Percentiles rank a stretch among this genome's conserved stretches.
These are phyloP conservation scores for Xylaria sp. DNA, from an alignment of 2,329 filamentous ascomycete species.

Conservation along the genomic window DNA sequence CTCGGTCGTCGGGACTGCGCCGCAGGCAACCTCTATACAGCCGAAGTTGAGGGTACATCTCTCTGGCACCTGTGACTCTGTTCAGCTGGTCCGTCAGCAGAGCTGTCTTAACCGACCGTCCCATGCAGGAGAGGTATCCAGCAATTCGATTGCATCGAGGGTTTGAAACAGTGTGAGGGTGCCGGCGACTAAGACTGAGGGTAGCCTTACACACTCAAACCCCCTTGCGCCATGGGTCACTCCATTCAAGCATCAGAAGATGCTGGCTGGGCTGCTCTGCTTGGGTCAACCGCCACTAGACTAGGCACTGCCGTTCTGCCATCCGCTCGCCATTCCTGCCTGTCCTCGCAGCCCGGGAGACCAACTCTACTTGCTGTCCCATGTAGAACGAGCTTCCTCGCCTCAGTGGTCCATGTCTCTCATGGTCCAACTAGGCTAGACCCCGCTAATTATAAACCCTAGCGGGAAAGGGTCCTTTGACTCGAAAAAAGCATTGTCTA, in stretches of 20 bases:
- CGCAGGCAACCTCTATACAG: slow-evolving; percentile 20
- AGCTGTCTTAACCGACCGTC: slow-evolving; percentile 3
- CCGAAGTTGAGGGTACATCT: slow-evolving; percentile 16
- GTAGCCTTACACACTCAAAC: slow-evolving; percentile 18
- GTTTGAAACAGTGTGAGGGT: slow-evolving; percentile 33
- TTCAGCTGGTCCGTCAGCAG: slow-evolving; percentile 13
- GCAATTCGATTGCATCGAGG: slow-evolving; percentile 24
- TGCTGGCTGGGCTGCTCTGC: slow-evolving; percentile 20
- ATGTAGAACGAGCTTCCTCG: slow-evolving; percentile 15
- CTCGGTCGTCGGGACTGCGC: slow-evolving; percentile 1
- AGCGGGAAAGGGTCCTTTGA: slow-evolving; percentile 18
- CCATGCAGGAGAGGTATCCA: slow-evolving; percentile 27
- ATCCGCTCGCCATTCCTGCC: slow-evolving; percentile 20
- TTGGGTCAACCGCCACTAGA: slow-evolving; percentile 27
- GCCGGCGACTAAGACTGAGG: slow-evolving; percentile 18
- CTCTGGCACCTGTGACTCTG: slow-evolving; percentile 9
- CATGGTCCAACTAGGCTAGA: slow-evolving; percentile 20
- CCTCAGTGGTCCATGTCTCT: slow-evolving; percentile 14
- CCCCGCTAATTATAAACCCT: slow-evolving; percentile 15
- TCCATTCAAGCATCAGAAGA: slow-evolving; percentile 24
- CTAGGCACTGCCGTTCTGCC: slow-evolving; percentile 21
- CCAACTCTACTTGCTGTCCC: slow-evolving; percentile 10
- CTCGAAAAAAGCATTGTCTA: slow-evolving; percentile 21
- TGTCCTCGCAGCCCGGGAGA: slow-evolving; percentile 19
- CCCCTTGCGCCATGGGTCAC: slow-evolving; percentile 33